Evolutionary conservation across 345 rosid genomes (phyloP).

Genomic region (Lepidium aucheri): DNA sequence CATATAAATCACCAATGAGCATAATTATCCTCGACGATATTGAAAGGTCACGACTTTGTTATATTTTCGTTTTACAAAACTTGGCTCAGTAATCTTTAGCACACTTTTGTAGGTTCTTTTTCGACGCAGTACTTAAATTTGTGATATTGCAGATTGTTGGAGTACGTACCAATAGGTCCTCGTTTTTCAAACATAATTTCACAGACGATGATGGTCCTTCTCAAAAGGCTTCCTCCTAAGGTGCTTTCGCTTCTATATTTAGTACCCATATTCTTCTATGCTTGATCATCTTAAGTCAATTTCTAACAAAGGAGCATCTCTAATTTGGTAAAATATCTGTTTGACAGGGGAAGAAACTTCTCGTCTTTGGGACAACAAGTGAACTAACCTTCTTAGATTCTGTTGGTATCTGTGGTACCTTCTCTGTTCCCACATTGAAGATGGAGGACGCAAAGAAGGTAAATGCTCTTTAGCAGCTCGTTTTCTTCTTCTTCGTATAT

Average conservation of each 20-base stretch:
- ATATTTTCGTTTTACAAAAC: neutral
- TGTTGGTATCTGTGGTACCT: conserved; percentile 61
- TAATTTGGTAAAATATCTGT: neutral
- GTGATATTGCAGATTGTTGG: conserved; percentile 61
- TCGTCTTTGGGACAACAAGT: conserved; percentile 92
- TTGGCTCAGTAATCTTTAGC: neutral
- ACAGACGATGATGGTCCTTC: conserved; percentile 85
- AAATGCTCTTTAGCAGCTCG: neutral
- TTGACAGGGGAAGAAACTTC: conserved; percentile 77
- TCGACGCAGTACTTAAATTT: neutral
- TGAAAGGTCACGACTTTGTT: no score
- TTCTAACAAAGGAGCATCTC: neutral
- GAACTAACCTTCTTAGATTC: conserved; percentile 76
- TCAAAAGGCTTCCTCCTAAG: conserved; percentile 95
- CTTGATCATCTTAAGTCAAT: neutral
- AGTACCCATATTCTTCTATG: neutral
- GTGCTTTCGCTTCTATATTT: conserved; percentile 24
- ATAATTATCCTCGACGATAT: conserved; percentile 92
- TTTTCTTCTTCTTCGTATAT: neutral
- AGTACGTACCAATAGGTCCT: conserved; percentile 93
- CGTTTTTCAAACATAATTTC: conserved; percentile 88
- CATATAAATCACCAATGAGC: conserved; percentile 95
- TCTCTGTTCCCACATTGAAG: conserved; percentile 77
- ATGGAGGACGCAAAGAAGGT: conserved; percentile 81
- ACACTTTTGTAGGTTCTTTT: neutral